Conservation (phyloP, 768 basidiomycete species). For the Agrocybe pediades region DNA sequence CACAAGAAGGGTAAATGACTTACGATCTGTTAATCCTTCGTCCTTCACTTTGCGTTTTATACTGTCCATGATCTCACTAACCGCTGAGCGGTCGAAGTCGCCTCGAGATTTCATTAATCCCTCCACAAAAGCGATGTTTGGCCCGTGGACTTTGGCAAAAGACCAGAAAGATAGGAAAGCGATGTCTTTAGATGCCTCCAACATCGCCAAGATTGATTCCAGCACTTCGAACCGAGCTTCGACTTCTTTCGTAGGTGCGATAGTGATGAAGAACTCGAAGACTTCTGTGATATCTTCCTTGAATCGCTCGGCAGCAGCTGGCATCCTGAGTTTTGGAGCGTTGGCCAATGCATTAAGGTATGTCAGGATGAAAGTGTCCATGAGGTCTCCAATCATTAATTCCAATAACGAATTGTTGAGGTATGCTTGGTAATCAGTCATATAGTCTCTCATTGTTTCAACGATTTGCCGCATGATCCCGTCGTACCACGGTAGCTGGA, state of each 20-base stretch:
- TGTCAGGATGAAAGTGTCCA: constrained; percentile 86
- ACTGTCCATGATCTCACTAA: constrained; percentile 91
- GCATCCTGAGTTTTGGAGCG: constrained; percentile 84
- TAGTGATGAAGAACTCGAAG: constrained; percentile 78
- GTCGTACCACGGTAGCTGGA: constrained; percentile 89
- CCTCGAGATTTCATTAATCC: constrained; percentile 85
- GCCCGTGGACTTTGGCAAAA: constrained; percentile 93
- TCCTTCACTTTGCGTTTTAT: constrained; percentile 92
- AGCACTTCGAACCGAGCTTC: constrained; percentile 84
- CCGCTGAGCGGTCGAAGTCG: constrained; percentile 87
- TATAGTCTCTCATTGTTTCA: constrained; percentile 96
- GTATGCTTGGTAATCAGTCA: constrained; percentile 90
- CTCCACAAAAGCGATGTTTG: constrained; percentile 90
- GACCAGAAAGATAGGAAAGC: constrained; percentile 92
- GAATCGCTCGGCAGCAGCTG: constrained; percentile 81
- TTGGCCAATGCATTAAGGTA: constrained; percentile 89
- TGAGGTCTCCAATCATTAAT: constrained; percentile 87
- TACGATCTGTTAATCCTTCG: constrained; percentile 80
- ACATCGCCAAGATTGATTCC: constrained; percentile 77
- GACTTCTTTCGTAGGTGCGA: constrained; percentile 79
- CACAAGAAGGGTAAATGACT: constrained; percentile 30
- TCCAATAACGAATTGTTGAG: constrained; percentile 92
- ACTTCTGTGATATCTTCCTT: constrained; percentile 77
- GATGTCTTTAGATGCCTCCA: constrained; percentile 87
- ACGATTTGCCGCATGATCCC: constrained; percentile 85